phyloP scores from a whole-genome alignment of 768 basidiomycete species.

The Zangia roseola region DNA sequence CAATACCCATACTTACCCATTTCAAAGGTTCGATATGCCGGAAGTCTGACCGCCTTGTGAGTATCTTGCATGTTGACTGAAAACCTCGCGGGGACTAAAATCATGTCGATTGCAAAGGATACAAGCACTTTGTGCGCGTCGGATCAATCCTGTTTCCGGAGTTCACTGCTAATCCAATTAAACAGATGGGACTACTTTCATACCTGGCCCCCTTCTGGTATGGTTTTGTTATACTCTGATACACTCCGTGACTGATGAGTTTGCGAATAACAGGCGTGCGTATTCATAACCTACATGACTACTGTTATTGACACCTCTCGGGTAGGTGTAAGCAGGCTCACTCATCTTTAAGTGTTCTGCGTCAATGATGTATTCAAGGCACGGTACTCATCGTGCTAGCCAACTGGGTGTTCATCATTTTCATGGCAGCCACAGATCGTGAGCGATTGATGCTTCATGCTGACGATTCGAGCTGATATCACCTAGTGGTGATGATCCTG shows the following conservation, averaged over 20 bases:
- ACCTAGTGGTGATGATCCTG: constrained; percentile 23
- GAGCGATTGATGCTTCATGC: background rate
- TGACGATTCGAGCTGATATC: background rate
- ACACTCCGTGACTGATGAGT: background rate
- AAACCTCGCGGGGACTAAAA: background rate
- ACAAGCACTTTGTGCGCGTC: constrained; percentile 9
- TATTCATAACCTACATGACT: background rate
- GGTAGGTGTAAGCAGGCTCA: constrained; percentile 16
- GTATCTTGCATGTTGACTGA: background rate
- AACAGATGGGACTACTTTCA: constrained; percentile 15
- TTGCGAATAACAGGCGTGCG: constrained; percentile 12
- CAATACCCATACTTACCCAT: background rate
- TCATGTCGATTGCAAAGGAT: background rate
- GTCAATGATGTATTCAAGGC: constrained; percentile 7
- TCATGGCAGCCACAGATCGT: constrained; percentile 19
- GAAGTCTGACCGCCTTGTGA: constrained; percentile 8
- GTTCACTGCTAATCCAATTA: background rate
- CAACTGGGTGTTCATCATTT: constrained; percentile 4
- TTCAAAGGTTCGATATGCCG: constrained; percentile 19
- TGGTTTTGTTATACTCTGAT: background rate
- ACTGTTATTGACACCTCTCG: background rate
- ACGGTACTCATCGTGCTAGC: background rate
- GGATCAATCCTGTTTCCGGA: background rate
- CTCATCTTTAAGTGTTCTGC: too few relatives aligned
- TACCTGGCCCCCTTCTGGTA: constrained; percentile 17